Evolutionary conservation across 2,329 filamentous ascomycete species (phyloP), one percentile per base, ranked within the genome.

Genomic region (Penicillium freii): DNA sequence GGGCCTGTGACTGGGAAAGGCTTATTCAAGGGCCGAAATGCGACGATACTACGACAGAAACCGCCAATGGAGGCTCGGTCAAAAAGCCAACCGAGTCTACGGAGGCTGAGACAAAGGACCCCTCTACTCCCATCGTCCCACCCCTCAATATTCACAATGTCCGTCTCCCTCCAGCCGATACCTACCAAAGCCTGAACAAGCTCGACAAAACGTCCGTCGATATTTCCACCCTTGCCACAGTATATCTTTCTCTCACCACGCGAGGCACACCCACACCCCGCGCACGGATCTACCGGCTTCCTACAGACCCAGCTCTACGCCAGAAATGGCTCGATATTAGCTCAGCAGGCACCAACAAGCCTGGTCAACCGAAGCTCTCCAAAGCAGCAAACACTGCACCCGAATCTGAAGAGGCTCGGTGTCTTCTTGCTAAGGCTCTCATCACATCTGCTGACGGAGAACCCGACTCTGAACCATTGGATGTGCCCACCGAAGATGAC

Each of bases 271-370:
- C 87, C 4, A 80, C 77, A 0, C 77, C 85, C 3, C 90, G 88
- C 71, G 91, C 93, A 4, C 85, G 94, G 36, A 87, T 97, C 62
- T 99, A 97, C 75, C 87, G 90, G 15, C 84, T 97, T 17, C 90
- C 93, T n/a, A 73, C 78, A 3, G 74, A 81, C 50, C 58, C 72
- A 3, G 76, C 82, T 34, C 81, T 92, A 1, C 84, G 88, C 17
- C 75, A 79, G 7, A 82, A 87, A 70, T 97, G 93, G 93, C 83
- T 95, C 4, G 78, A 83, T 5, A 80, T 86, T 0, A 69, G 64
- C 81, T 39, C 57, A 4, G 36, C 25, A 29, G 21, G 43, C 9
- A 50, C 77, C 77, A 60, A 57, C 7, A 64, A 65, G 23, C 27
- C 56, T 31, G 15, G 23, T 10, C 40, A 49, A 33, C 27, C 38